phyloP scores from a whole-genome alignment of 2,329 filamentous ascomycete genomes.

The Aspergillus neoniger region DNA sequence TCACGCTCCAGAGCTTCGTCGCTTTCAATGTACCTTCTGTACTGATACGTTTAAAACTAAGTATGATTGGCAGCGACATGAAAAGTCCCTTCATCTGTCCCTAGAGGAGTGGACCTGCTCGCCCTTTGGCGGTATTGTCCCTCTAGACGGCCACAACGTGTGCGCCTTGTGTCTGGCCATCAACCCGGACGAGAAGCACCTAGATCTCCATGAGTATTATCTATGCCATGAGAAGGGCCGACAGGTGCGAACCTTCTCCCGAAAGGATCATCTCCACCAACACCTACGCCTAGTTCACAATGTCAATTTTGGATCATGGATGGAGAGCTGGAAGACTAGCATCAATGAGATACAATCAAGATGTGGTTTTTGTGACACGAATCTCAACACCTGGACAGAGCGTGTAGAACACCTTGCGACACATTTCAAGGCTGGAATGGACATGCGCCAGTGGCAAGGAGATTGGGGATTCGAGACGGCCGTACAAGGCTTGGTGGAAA shows the following conservation, averaged over 20 bases:
- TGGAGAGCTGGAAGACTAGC: constrained; percentile 58
- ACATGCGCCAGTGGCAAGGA: constrained; percentile 39
- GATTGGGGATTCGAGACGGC: constrained; percentile 41
- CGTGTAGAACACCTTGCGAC: constrained; percentile 37
- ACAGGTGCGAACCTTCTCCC: constrained; percentile 58
- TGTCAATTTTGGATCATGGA: constrained; percentile 52
- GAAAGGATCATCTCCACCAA: constrained; percentile 60
- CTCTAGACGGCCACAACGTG: background rate
- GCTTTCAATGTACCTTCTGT: constrained; percentile 50
- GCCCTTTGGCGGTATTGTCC: constrained; percentile 51
- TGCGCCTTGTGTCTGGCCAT: constrained; percentile 54
- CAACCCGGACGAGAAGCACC: constrained; percentile 51
- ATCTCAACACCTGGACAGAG: constrained; percentile 10
- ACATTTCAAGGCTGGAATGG: constrained; percentile 37
- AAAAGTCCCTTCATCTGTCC: constrained; percentile 50
- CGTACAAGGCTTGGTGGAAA: constrained; percentile 36
- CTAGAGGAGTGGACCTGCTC: constrained; percentile 56
- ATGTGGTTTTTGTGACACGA: constrained; percentile 28
- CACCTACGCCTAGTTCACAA: constrained; percentile 56
- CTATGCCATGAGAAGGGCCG: constrained; percentile 56
- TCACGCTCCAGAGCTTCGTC: constrained; percentile 34
- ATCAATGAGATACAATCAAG: constrained; percentile 50
- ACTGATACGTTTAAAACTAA: constrained; percentile 50
- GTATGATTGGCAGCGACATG: constrained; percentile 52
- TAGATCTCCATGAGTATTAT: constrained; percentile 55